Evolutionary conservation across 768 basidiomycete species (phyloP).

Genomic region (Serendipita sp.): DNA sequence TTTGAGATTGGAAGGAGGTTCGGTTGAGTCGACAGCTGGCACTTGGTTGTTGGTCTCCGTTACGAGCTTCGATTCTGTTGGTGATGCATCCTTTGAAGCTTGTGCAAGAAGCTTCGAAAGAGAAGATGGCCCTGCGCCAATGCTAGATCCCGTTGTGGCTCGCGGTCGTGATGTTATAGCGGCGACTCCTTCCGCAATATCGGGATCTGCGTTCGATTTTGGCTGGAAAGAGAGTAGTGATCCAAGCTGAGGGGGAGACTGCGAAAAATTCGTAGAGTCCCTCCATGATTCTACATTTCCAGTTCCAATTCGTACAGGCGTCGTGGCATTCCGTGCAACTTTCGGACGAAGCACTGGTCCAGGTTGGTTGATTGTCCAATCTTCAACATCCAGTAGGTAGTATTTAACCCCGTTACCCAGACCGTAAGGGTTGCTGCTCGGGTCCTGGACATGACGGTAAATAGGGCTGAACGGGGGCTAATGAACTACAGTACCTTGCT

Average conservation of each 20-base stretch:
- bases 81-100: conserved; percentile 17
- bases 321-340: conserved; percentile 33
- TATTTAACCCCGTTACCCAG: conserved; percentile 82
- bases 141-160: conserved; percentile 46
- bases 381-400: conserved; percentile 86
- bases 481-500: conserved; percentile 37
- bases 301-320: conserved; percentile 15
- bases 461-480: background rate
- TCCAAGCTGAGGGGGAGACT: conserved; percentile 19
- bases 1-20: background rate
- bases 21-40: background rate
- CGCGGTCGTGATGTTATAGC: conserved; percentile 46
- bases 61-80: background rate
- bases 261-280: conserved; percentile 15
- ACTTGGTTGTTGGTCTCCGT: background rate
- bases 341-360: conserved; percentile 42
- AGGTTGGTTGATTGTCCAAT: conserved; percentile 63
- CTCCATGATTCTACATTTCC: conserved; percentile 12
- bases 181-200: conserved; percentile 59
- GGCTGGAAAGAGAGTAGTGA: conserved; percentile 40
- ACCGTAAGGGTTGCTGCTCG: conserved; percentile 75
- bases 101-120: conserved; percentile 67
- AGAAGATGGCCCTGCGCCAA: conserved; percentile 53
- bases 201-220: conserved; percentile 33
- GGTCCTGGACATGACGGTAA: conserved; percentile 35